Percentiles rank a stretch among this genome's conserved stretches.
These are phyloP conservation scores for Moesziomyces aphidis DNA, from an alignment of 1,284 basidiomycete species.

Conservation along the genomic window DNA sequence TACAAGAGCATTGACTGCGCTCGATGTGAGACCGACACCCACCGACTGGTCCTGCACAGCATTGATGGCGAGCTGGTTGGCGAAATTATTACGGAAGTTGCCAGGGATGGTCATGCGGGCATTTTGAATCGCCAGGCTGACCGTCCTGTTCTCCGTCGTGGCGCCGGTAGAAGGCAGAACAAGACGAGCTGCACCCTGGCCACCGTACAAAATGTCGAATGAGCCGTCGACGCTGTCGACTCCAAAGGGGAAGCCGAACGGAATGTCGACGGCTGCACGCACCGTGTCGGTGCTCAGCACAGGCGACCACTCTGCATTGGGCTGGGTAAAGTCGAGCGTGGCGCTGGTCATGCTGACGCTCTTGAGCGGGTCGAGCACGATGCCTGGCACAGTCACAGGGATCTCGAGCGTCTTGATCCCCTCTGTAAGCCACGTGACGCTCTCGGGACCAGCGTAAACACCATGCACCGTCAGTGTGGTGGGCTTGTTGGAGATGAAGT, in stretches of 20 bases:
- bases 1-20: slow-evolving; percentile 73
- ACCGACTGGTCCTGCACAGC: slow-evolving; percentile 73
- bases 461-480: slow-evolving; percentile 76
- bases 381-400: slow-evolving; percentile 75
- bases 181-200: slow-evolving; percentile 75
- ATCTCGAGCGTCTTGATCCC: slow-evolving; percentile 77
- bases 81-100: slow-evolving; percentile 71
- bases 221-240: slow-evolving; percentile 75
- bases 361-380: slow-evolving; percentile 76
- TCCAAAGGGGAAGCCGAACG: slow-evolving; percentile 78
- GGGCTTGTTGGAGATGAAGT: slow-evolving; percentile 77
- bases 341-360: slow-evolving; percentile 76
- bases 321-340: slow-evolving; percentile 74
- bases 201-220: slow-evolving; percentile 74
- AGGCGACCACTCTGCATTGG: slow-evolving; percentile 71
- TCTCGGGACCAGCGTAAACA: slow-evolving; percentile 74
- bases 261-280: slow-evolving; percentile 75
- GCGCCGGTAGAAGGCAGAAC: slow-evolving; percentile 74
- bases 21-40: slow-evolving; percentile 73
- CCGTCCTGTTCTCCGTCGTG: slow-evolving; percentile 74
- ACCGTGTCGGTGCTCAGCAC: slow-evolving; percentile 74
- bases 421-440: slow-evolving; percentile 78
- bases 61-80: slow-evolving; percentile 76
- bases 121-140: slow-evolving; percentile 76
- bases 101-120: slow-evolving; percentile 75